These are phyloP conservation scores for Moelleriella libera DNA, from an alignment of 2,329 filamentous ascomycete species.

Conservation along the genomic window DNA sequence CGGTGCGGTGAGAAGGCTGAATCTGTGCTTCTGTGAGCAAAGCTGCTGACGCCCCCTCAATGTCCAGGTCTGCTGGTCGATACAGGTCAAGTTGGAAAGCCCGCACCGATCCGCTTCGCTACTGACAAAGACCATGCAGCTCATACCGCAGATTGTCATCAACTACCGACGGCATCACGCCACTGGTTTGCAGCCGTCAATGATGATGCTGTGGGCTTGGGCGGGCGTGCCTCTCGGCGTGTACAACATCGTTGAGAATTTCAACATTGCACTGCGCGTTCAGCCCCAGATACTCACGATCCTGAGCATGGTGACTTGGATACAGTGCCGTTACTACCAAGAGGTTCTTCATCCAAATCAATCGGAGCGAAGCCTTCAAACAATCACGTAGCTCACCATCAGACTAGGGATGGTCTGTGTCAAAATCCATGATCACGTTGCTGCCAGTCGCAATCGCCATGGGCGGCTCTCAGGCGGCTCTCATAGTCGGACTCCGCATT, in stretches of 20 bases:
- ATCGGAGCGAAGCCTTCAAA: too few species aligned
- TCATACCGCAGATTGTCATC: constrained; percentile 55
- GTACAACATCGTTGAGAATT: constrained; percentile 27
- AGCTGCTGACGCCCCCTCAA: too few species aligned
- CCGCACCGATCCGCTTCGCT: background rate
- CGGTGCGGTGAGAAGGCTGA: constrained; percentile 38
- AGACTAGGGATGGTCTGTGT: constrained; percentile 34
- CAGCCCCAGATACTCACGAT: constrained; percentile 28
- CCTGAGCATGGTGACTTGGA: constrained; percentile 27
- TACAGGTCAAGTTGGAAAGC: constrained; percentile 30
- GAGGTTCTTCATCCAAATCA: constrained; percentile 10
- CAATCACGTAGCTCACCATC: too few species aligned
- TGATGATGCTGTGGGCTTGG: constrained; percentile 61
- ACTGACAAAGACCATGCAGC: constrained; percentile 18
- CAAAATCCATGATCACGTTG: constrained; percentile 32
- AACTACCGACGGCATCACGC: constrained; percentile 55
- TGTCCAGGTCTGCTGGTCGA: constrained; percentile 44
- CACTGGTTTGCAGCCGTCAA: constrained; percentile 48
- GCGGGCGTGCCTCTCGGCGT: constrained; percentile 52
- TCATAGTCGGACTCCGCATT: constrained; percentile 45
- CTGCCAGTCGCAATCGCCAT: constrained; percentile 38
- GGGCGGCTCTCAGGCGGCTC: constrained; percentile 41
- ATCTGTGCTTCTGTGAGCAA: too few species aligned
- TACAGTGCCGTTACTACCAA: constrained; percentile 28
- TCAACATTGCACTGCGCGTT: constrained; percentile 25